These are phyloP conservation scores for Brasenia schreberi DNA, from an alignment of 164 flowering plant species.

Conservation along the genomic window DNA sequence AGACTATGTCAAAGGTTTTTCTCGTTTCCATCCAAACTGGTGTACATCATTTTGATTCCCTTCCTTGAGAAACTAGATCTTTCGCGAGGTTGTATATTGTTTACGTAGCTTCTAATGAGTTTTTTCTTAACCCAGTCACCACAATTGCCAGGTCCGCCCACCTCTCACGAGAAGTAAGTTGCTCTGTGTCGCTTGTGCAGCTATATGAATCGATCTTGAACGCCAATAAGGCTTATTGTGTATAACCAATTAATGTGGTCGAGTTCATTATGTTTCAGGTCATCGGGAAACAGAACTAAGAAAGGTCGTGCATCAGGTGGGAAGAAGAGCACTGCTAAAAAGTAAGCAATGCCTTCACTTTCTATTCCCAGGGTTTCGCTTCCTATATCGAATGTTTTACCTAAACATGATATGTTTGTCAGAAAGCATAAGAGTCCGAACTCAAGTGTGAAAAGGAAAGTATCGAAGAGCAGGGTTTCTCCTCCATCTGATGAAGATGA, in stretches of 20 bases:
- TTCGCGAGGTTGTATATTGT: background rate
- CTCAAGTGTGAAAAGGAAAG: background rate
- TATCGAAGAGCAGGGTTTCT: background rate
- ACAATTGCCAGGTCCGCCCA: background rate
- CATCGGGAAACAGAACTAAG: background rate
- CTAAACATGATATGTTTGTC: background rate
- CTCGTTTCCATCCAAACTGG: background rate
- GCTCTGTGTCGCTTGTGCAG: too few relatives aligned
- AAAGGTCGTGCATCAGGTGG: background rate
- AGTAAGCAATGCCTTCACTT: background rate
- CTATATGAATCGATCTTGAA: background rate
- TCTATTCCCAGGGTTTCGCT: background rate
- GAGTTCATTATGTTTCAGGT: background rate
- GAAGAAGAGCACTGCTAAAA: background rate
- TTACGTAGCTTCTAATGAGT: background rate
- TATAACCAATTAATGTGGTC: background rate
- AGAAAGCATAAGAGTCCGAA: background rate
- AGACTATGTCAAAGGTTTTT: background rate
- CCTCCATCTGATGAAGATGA: background rate
- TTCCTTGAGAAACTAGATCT: background rate
- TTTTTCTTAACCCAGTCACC: background rate
- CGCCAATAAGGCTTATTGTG: background rate
- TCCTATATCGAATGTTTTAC: background rate
- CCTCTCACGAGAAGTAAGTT: background rate
- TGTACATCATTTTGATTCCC: background rate